Evolutionary conservation across 2,329 filamentous ascomycete species (phyloP).

Genomic region (Cytospora chrysosperma): DNA sequence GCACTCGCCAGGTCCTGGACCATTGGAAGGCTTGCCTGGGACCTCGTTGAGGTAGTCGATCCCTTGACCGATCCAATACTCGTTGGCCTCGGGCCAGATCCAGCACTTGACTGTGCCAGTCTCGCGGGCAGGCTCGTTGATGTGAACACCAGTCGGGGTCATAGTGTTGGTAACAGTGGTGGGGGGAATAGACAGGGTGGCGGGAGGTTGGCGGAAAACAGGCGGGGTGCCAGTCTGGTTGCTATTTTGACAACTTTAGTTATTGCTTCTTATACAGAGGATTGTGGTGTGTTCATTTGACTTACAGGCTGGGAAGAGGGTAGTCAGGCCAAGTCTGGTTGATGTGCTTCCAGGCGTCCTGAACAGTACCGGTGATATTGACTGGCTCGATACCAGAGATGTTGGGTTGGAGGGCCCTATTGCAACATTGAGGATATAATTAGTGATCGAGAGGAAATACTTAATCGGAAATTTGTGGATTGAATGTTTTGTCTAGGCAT

Average conservation of each 20-base stretch:
- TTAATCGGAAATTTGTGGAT: not conserved
- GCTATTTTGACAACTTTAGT: not conserved
- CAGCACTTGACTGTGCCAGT: not conserved
- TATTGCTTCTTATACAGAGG: not conserved
- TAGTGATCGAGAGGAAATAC: not conserved
- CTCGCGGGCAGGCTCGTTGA: not conserved
- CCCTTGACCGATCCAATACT: not conserved
- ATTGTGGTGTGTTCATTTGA: not conserved
- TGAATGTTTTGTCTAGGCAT: too few relatives aligned
- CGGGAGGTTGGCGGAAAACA: not conserved
- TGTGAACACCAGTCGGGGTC: not conserved
- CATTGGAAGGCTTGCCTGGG: not conserved
- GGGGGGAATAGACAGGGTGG: not conserved
- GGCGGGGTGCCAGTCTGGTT: not conserved
- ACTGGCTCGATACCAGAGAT: not conserved
- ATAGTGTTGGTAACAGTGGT: not conserved
- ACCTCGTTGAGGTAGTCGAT: not conserved
- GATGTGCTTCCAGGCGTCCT: slow-evolving; percentile 8
- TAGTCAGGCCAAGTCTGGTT: not conserved
- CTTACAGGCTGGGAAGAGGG: not conserved
- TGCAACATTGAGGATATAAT: not conserved
- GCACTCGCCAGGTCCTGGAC: slow-evolving; percentile 5
- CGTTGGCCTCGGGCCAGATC: not conserved
- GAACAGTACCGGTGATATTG: slow-evolving; percentile 8
- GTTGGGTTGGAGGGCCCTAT: not conserved